phyloP scores from a whole-genome alignment of 75 land plant genomes.

The Azolla pinnata region DNA sequence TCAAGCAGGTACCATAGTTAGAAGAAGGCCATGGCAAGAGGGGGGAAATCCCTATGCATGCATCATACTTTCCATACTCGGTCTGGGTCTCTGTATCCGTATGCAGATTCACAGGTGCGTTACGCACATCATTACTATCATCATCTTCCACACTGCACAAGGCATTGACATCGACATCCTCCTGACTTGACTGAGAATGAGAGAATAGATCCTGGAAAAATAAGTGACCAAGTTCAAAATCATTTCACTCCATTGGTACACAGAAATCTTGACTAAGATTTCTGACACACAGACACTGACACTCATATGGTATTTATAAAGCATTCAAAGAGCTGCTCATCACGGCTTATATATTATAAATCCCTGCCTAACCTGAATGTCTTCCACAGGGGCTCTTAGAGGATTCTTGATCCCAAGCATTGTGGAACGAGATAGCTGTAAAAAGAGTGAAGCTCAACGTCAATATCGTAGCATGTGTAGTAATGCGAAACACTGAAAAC shows the following conservation, averaged over 20 bases:
- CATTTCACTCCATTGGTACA: no score
- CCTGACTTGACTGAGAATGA: constrained; percentile 26
- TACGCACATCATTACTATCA: constrained; percentile 20
- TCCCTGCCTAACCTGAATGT: constrained; percentile 39
- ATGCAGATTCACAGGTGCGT: constrained; percentile 29
- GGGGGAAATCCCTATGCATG: neutral
- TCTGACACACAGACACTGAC: no score
- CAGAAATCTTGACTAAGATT: no score
- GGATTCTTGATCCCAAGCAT: constrained; percentile 9
- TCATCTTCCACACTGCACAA: constrained; percentile 1
- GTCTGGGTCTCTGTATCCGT: constrained; percentile 40
- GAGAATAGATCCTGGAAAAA: constrained; percentile 27
- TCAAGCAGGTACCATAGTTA: no score
- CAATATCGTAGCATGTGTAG: no score
- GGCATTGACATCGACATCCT: constrained; percentile 4
- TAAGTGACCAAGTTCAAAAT: neutral
- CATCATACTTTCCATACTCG: constrained; percentile 35
- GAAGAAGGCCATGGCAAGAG: neutral
- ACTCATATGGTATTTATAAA: no score
- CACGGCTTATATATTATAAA: constrained; percentile 1
- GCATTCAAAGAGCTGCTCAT: neutral
- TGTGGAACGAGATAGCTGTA: no score
- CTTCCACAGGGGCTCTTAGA: constrained; percentile 42
- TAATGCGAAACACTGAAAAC: no score
- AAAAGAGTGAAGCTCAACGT: neutral